Percentiles rank a stretch among this genome's conserved stretches.
These are phyloP conservation scores for Rhodotorula sp. DNA, from an alignment of 1,284 basidiomycete genomes.

Conservation along the genomic window DNA sequence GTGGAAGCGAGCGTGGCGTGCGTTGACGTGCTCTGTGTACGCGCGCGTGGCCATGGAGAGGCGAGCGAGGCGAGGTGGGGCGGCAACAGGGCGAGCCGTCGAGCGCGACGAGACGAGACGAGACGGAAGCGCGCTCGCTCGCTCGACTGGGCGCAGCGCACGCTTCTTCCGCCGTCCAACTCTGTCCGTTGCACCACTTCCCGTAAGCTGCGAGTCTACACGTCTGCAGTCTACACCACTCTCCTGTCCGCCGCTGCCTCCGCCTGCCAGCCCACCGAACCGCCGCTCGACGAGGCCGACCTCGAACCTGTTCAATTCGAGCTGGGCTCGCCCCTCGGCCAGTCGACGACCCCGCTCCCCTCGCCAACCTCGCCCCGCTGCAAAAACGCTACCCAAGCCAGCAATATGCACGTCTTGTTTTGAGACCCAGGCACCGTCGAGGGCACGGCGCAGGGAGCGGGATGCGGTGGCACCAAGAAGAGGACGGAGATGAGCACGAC, in stretches of 20 bases:
- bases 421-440: no score
- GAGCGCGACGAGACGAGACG: no score
- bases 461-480: neutral
- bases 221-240: neutral
- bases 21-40: neutral
- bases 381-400: no score
- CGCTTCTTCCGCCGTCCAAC: constrained; percentile 9
- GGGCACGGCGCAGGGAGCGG: neutral
- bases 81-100: neutral
- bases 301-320: neutral
- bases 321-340: neutral
- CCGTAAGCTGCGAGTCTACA: constrained; percentile 4
- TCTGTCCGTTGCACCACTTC: constrained; percentile 9
- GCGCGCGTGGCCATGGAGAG: neutral
- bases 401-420: no score
- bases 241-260: neutral
- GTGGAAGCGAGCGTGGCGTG: constrained; percentile 13
- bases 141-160: neutral
- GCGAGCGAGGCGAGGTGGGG: neutral
- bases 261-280: neutral
- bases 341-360: no score
- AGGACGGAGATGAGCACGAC: neutral
- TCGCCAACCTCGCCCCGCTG: no score
- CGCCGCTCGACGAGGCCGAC: neutral
- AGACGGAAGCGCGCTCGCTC: neutral